Conservation (phyloP, 768 basidiomycete genomes). For the Lentinus brumalis region DNA sequence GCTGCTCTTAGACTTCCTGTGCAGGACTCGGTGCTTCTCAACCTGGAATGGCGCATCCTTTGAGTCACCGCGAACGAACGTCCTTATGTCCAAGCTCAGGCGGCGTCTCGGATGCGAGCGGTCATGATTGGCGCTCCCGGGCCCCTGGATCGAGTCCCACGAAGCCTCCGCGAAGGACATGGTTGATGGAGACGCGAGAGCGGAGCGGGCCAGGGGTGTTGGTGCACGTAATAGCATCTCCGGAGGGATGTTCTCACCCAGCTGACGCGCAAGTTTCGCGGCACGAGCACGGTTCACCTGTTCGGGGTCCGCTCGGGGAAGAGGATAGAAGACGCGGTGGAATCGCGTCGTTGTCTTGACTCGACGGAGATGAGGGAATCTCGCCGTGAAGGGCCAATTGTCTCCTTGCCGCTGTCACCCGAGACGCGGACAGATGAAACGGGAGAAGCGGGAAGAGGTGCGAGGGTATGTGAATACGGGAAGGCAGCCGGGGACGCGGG, state of each 20-base stretch:
- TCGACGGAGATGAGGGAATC: not conserved
- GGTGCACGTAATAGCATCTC: slow-evolving; percentile 34
- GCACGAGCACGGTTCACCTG: slow-evolving; percentile 34
- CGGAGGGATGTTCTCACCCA: slow-evolving; percentile 41
- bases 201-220: slow-evolving; percentile 14
- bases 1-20: slow-evolving; percentile 4
- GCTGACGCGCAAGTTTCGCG: slow-evolving; percentile 39
- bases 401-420: not conserved
- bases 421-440: not conserved
- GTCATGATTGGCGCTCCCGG: not conserved
- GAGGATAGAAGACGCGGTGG: slow-evolving; percentile 18
- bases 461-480: slow-evolving; percentile 10
- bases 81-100: slow-evolving; percentile 13
- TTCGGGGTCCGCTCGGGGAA: slow-evolving; percentile 21
- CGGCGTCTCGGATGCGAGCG: slow-evolving; percentile 3
- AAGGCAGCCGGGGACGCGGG: slow-evolving; percentile 21
- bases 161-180: slow-evolving; percentile 9
- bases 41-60: not conserved
- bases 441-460: slow-evolving; percentile 13
- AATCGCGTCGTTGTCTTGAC: slow-evolving; percentile 7
- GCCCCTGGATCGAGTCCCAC: slow-evolving; percentile 1
- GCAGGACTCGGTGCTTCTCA: not conserved
- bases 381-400: not conserved
- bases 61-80: not conserved
- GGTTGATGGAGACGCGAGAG: slow-evolving; percentile 5